phyloP scores from a whole-genome alignment of 2,329 filamentous ascomycete species.

The Pestalotiopsis fici region DNA sequence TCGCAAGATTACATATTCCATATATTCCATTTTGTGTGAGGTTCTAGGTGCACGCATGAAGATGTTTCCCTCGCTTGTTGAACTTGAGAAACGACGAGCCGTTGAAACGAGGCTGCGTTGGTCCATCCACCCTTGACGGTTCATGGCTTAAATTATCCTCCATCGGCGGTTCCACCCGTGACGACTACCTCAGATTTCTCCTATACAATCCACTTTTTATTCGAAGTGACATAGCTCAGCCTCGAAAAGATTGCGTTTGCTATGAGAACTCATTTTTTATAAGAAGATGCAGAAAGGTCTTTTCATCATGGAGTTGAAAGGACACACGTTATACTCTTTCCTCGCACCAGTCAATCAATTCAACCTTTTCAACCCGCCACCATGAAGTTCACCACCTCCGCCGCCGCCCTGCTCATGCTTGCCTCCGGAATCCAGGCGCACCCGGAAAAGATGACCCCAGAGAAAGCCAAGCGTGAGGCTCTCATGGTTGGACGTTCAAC shows the following conservation, averaged over 20 bases:
- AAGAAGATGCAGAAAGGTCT: neutral
- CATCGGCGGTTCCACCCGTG: neutral
- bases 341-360: neutral
- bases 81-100: neutral
- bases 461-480: constrained; percentile 9
- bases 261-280: neutral
- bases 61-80: too few species aligned
- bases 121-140: neutral
- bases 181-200: neutral
- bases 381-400: neutral
- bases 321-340: neutral
- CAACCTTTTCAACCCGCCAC: neutral
- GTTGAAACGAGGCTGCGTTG: neutral
- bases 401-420: neutral
- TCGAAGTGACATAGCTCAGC: neutral
- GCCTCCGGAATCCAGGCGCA: neutral
- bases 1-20: too few species aligned
- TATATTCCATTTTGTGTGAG: neutral
- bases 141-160: neutral
- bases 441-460: constrained; percentile 4
- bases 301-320: neutral
- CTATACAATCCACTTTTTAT: neutral
- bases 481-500: constrained; percentile 1
- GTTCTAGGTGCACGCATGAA: neutral
- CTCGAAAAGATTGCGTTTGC: neutral